phyloP scores from a whole-genome alignment of 2,329 filamentous ascomycete genomes.

The Microascus cirrosus region DNA sequence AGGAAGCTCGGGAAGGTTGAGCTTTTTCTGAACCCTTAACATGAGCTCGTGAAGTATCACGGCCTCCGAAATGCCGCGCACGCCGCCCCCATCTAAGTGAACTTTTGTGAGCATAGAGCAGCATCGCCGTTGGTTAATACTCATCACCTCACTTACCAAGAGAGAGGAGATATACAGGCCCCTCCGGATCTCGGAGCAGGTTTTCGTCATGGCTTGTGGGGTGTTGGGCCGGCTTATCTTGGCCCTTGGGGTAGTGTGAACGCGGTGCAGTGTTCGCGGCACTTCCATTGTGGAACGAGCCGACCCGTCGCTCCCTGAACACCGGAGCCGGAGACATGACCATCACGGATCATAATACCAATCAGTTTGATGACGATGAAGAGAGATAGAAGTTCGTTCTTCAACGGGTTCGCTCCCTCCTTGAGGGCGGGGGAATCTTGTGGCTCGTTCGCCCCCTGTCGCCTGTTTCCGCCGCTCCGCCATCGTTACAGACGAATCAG shows the following conservation, averaged over 20 bases:
- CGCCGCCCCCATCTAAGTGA: constrained; percentile 12
- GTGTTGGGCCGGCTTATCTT: too few relatives aligned
- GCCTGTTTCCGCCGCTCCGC: neutral
- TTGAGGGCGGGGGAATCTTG: neutral
- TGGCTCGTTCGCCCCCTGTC: neutral
- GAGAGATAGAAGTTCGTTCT: neutral
- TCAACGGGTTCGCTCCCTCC: too few relatives aligned
- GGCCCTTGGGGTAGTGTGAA: too few relatives aligned
- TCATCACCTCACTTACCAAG: constrained; percentile 3
- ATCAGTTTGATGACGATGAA: neutral
- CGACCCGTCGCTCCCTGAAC: too few relatives aligned
- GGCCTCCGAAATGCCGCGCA: constrained; percentile 15
- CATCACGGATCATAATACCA: neutral
- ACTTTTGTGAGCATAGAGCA: neutral
- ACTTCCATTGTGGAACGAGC: neutral
- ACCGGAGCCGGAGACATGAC: neutral
- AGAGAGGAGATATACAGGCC: constrained; percentile 7
- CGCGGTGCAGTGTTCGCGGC: neutral
- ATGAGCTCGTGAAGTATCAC: constrained; percentile 15
- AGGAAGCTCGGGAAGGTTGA: constrained; percentile 9
- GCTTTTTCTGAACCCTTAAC: constrained; percentile 8
- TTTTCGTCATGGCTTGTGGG: neutral
- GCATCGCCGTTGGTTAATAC: too few relatives aligned
- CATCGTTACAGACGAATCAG: neutral
- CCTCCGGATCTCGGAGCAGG: neutral